Evolutionary conservation across 257 asterid species (phyloP), one percentile per base, ranked within the genome.

Genomic region (Anisodus tanguticus): DNA sequence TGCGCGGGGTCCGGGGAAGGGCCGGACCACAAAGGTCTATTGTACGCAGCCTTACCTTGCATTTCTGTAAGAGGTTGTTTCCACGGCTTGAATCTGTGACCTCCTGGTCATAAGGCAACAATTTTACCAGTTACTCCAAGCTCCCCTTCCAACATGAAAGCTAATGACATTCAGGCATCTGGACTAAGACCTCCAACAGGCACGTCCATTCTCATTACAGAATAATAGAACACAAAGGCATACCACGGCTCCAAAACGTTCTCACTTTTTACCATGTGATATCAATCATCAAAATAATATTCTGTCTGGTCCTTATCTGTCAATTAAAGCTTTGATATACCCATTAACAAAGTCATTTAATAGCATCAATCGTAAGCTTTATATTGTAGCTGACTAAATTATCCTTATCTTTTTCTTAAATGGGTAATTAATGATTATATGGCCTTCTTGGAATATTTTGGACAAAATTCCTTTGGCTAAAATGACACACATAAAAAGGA

Each of bases 251-350:
- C 13, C 66, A 16, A 53, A 76, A 76, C 13, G 8, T 31, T 77
- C n/a, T 26, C 31, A 77, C 49, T 4, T 69, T 51, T 31, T 31
- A 31, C 54, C 78, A 17, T 16, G 55, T 41, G 78, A 54, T 41
- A 70, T 69, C 54, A 41, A 71, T n/a, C 39, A 71, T 72, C 55
- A 72, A 72, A 45, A 72, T 8, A 72, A 71, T 17, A 45, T 31
- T 31, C 8, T 16, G 54, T 19, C 35, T 37, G 49, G 22, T 41
- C 22, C 37, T 62, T 62, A 62, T 26, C 68, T 70, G 78, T 70
- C 31, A 17, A 17, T 41, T 17, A 16, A 70, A 54, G 55, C 55
- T 69, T 41, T 43, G 55, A 70, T 13, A 70, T 8, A 70, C 78
- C 78, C 78, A 70, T 39, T 69, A 69, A 16, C 31, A 69, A 69